Conservation (phyloP, 345 rosid species). For the Turritis glabra region DNA sequence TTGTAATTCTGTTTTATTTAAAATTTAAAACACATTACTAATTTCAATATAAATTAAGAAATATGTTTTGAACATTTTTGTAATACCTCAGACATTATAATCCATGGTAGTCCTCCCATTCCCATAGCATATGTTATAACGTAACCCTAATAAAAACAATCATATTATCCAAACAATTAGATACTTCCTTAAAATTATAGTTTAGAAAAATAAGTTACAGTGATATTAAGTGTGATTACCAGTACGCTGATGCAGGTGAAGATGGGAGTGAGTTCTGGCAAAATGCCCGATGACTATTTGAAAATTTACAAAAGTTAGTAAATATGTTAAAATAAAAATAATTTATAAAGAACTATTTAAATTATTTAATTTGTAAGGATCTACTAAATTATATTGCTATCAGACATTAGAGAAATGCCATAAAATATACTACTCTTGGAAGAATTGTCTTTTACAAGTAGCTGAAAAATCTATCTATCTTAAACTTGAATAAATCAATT, state of each 20-base stretch:
- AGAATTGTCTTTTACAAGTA: no score
- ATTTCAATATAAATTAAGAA: no score
- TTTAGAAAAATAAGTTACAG: neutral
- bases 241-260: conserved; percentile 38
- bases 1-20: no score
- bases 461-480: no score
- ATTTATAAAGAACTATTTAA: no score
- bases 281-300: conserved; percentile 29
- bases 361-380: no score
- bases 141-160: conserved; percentile 37
- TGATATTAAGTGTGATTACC: conserved; percentile 35
- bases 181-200: neutral
- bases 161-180: neutral
- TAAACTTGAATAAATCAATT: no score
- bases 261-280: conserved; percentile 39
- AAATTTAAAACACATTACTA: no score
- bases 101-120: conserved; percentile 58
- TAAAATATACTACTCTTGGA: no score
- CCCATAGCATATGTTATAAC: conserved; percentile 40
- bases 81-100: conserved; percentile 69
- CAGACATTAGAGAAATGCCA: no score
- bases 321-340: neutral
- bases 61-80: no score
- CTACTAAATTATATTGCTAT: no score
- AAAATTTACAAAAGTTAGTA: neutral